phyloP scores from a whole-genome alignment of 345 rosid species.

The Cardiospermum halicacabum region DNA sequence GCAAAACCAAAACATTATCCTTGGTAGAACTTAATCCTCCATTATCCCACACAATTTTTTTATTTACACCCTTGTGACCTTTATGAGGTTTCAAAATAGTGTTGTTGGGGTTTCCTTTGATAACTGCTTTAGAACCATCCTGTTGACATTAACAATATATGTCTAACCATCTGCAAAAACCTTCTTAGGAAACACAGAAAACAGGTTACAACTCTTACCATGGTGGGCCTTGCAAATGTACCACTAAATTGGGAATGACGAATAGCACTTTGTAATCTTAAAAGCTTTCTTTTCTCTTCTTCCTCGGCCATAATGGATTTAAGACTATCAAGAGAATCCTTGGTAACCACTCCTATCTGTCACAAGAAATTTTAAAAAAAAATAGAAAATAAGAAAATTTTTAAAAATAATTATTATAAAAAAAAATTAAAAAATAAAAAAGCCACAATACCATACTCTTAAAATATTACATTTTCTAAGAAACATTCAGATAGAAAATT shows the following conservation, averaged over 20 bases:
- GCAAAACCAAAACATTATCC: conserved; percentile 49
- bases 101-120: conserved; percentile 55
- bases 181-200: conserved; percentile 9
- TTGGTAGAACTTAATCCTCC: conserved; percentile 44
- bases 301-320: conserved; percentile 75
- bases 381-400: no score
- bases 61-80: conserved; percentile 37
- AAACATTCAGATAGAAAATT: neutral
- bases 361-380: no score
- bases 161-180: conserved; percentile 8
- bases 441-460: neutral
- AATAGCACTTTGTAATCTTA: conserved; percentile 34
- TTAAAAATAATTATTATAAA: no score
- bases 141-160: conserved; percentile 22
- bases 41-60: conserved; percentile 60
- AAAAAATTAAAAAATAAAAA: neutral
- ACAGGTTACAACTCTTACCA: conserved; percentile 44
- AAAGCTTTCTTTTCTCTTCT: conserved; percentile 55
- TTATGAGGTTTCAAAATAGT: conserved; percentile 37
- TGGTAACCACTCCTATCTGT: conserved; percentile 44
- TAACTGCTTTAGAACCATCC: conserved; percentile 84
- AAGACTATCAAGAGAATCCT: conserved; percentile 50
- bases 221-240: conserved; percentile 69
- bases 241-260: conserved; percentile 87
- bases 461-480: neutral